Conservation (phyloP, 2,329 filamentous ascomycete species). For the Aspergillus transmontanensis region DNA sequence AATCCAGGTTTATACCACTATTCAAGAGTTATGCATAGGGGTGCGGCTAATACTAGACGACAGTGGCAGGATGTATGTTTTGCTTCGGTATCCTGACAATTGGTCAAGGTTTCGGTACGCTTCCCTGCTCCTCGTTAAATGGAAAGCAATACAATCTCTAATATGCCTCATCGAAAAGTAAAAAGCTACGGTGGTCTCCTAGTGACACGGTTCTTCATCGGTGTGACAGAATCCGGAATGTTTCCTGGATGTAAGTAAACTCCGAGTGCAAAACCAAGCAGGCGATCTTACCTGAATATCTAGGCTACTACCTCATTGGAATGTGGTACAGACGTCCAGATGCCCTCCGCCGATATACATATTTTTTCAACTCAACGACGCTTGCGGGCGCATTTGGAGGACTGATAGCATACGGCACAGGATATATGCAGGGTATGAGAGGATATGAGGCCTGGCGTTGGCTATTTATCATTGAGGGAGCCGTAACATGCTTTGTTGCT, state of each 20-base stretch:
- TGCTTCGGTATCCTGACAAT: slow-evolving; percentile 75
- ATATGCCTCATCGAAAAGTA: slow-evolving; percentile 41
- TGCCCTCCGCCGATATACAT: slow-evolving; percentile 82
- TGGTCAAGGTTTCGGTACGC: slow-evolving; percentile 64
- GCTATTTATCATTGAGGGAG: slow-evolving; percentile 62
- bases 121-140: neutral
- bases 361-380: slow-evolving; percentile 76
- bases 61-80: slow-evolving; percentile 77
- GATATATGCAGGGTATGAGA: slow-evolving; percentile 54
- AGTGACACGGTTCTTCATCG: slow-evolving; percentile 80
- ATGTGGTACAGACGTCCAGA: slow-evolving; percentile 83
- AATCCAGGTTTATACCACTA: no score
- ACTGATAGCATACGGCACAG: slow-evolving; percentile 59
- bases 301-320: slow-evolving; percentile 65
- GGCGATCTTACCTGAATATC: neutral
- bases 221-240: slow-evolving; percentile 70
- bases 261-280: neutral
- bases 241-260: slow-evolving; percentile 61
- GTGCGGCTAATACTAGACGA: neutral
- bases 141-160: neutral
- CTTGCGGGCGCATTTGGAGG: slow-evolving; percentile 63
- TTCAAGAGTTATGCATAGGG: neutral
- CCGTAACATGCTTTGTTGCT: slow-evolving; percentile 61
- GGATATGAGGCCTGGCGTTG: slow-evolving; percentile 59
- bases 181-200: slow-evolving; percentile 76